Evolutionary conservation across 2,329 filamentous ascomycete genomes (phyloP), one percentile per base, ranked within the genome.

Genomic region (Eutypa lata): DNA sequence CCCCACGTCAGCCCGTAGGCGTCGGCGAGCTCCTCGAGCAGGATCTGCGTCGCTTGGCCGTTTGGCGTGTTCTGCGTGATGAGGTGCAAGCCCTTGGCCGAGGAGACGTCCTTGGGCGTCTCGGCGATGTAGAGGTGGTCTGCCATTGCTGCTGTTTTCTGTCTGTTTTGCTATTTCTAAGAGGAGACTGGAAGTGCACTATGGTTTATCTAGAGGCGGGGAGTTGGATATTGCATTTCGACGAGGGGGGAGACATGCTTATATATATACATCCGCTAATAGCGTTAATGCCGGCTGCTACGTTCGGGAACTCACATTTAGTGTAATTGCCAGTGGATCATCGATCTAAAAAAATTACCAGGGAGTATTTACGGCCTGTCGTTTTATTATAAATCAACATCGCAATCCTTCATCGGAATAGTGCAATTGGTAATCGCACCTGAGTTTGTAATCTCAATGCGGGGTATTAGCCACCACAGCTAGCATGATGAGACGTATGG

Each of bases 1-100:
- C 71, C 76, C 71, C 73, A 81, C 53, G 76, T 60, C 2, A 71
- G 75, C 44, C 75, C 76, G 60, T 82, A 82, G 26, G 65, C 56
- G 16, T 76, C 74, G 42, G 75, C 74, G 22, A 82, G 68, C 61
- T 82, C 79, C 59, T 82, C 79, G 21, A 62, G 47, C 7, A 62
- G 50, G 46, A 62, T 61, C 45, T 62, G 60, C 5, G 61, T 56
- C 7, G 58, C 57, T 44, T 64, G 58, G 1, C 61, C 61, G 21
- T 64, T 64, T 3, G 59, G 56, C 2, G 61, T 64, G 51, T 55
- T 62, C 40, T 59, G 54, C 2, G 61, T 64, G 44, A 64, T 58
- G 18, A 64, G 56, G 26, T 64, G 61, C 13, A 64, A 53, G 4
- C 61, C 61, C 44, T 59, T 53, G 19, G 61, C 59, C 7, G 49